Base-by-base conservation (phyloP, 768 basidiomycete genomes). In the Lyophyllum semitale region DNA sequence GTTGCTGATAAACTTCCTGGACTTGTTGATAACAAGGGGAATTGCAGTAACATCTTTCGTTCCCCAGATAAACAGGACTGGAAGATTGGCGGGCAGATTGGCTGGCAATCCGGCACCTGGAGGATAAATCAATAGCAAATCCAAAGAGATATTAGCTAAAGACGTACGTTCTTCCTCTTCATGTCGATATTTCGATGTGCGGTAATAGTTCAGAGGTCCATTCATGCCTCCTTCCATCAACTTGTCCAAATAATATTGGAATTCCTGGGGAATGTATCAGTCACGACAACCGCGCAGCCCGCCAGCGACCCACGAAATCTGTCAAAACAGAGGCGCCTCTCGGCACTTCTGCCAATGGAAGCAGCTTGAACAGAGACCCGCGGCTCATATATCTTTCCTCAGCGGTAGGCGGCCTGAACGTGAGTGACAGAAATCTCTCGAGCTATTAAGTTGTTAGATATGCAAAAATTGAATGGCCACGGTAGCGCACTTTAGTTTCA, bases 141-240 rank as follows among this genome's bases (percentile, higher is more conserved):
- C 42, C 17, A 55, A 58, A 42, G n/a, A 57, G 57, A 38, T 15
- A 17, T 27, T 4, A 49, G 17, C 43, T 29, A 51, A 22, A 20
- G 22, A 52, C 62, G 13, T 61, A 80, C 78, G 74, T 42, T 66
- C 54, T 64, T 91, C 88, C 68, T 93, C 91, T 17, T 89, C 82
- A 64, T 80, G 81, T n/a, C 88, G 80, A 55, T 74, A 55, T 55
- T 77, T 76, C 12, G 73, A 67, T 1, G 87, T 90, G 29, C 89
- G 81, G 59, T 91, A 92, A 65, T 89, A 93, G 54, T 87, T 88
- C n/a, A 91, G 68, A 3, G 90, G 88, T 2, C 88, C 89, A 18
- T 76, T 74, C 83, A 93, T 84, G 13, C 59, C 59, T 17, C 80
- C 80, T 50, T 77, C 73, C 23, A 69, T 59, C 18, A 83, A 76